Evolutionary conservation across 202 grass and related monocot genomes (phyloP), one percentile per base, ranked within the genome.

Genomic region (Elaeis oleifera): DNA sequence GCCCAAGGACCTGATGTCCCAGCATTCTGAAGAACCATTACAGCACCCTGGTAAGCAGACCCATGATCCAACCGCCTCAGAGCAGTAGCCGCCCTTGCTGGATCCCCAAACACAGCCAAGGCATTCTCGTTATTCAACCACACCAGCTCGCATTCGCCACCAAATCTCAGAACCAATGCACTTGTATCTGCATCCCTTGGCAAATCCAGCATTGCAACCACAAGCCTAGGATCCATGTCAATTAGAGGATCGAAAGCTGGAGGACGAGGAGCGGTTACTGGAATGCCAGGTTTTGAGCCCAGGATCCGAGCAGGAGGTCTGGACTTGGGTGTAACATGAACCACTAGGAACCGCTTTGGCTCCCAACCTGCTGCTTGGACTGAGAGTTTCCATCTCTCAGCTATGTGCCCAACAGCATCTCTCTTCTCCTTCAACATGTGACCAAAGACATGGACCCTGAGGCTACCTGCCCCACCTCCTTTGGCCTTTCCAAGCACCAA

Each of bases 91-190:
- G 85, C 88, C 70, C 94, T 90, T 63, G 75, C 78, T 25, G 88
- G 85, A 59, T 99, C 94, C 67, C 63, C 74, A 71, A 94, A 99
- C 36, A 94, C 74, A 49, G 88, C 80, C 54, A 89, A 20, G 3
- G 94, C 88, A 82, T 94, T 99, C 78, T 85, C 84, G 70, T 99
- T 88, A 65, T 92, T 94, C 72, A 99, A 71, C 88, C 94, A 92
- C 23, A 91, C 80, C 74, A 97, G 69, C 70, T 97, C 94, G 54
- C 94, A 97, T 72, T 97, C 94, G 20, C 92, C 92, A 26, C 92
- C 92, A 72, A 97, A 97, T 72, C 92, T 83, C 61, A 97, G 67
- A 16, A 97, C 88, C 55, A 97, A 64, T 56, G 92, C 78, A 6
- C 78, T 97, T 2, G 92, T 89, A 81, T 92, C 88, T 76, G 88